Base-by-base conservation (phyloP, 495 filamentous ascomycete genomes). In the Penicillium psychrofluorescens region DNA sequence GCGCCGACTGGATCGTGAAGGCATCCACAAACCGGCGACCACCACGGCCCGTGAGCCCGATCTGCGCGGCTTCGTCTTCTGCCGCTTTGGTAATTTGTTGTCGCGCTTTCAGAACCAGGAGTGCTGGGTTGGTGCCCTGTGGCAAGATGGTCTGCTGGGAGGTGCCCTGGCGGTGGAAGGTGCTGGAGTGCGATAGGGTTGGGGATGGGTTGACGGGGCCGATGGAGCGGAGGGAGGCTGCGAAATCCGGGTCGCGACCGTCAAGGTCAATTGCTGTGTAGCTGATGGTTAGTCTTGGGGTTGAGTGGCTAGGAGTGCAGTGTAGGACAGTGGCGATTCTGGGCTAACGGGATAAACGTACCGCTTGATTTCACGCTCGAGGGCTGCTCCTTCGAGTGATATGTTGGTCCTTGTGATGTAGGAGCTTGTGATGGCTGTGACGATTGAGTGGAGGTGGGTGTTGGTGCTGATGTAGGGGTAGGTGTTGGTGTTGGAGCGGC, bases 201-300 rank as follows among this genome's bases (percentile, higher is more conserved):
- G 80, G 79, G 43, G 66, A 66, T 12, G 83, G 80, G 40, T 73
- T 70, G 13, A 86, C 83, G 43, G 83, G 74, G 43, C 84, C 84
- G 49, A 88, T 70, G 34, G 63, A 61, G 54, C 75, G 76, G 44
- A 85, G 75, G 40, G 77, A 79, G 50, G 70, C 71, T 39, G 76
- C 77, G 61, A 80, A 83, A 58, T 76, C 63, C 2, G 81, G 80
- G 51, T 84, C 80, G n/a, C 70, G 72, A 47, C 75, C 77, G 52
- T 85, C 83, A 46, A 80, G 66, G 54, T 83, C 75, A 45, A 85
- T 78, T n/a, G 78, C 80, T 84, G 47, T 4, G 42, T 27, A 14
- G 4, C 30, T 32, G 38, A 53, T 50, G 53, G 50, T 37, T 36
- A 36, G 16, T 40, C 33, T 30, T 32, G 36, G 3, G 4, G 4